Base-by-base conservation (phyloP, 2,329 filamentous ascomycete species). In the Beauveria varroae region DNA sequence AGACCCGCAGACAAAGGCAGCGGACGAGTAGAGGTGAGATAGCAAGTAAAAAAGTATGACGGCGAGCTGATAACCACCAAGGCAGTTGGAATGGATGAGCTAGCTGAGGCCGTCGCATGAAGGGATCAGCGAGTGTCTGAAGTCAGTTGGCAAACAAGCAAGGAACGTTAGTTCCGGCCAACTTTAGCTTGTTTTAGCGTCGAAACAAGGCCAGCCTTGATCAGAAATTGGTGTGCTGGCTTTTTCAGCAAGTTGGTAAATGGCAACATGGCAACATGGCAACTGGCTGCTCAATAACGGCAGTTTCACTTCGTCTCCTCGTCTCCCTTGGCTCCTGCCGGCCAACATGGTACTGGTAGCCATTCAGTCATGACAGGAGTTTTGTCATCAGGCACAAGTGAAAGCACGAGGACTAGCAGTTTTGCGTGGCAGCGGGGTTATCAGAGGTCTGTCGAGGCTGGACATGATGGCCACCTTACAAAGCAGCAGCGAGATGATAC, bases 101-200 rank as follows among this genome's bases (percentile, higher is more conserved):
- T 37, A 37, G 34, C 41, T 43, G 34, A 37, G 26, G 54, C 16
- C 18, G 28, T 34, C 20, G 30, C 26, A 40, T 16, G 20, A 50
- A 57, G 30, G 28, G 55, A 50, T 40, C 55, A 50, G 40, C 54
- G 2, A 37, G 34, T 37, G 34, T 14, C 34, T 37, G 34, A 37
- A 37, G 34, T 37, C 34, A 5, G 34, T 37, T 24, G 41, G 26
- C 24, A 28, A n/a, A 5, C 24, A 16, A 28, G 24, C 46, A 47
- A 49, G 55, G 30, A 43, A 14, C 47, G 43, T 4, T 22, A 46
- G 40, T 20, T 59, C 47, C 57, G 44, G 37, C 49, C 16, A 20
- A 37, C 57, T 22, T 46, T 51, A 37, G 57, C 37, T 53, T 60
- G 22, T 12, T 44, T 53, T 53, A 60, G 57, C 57, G 47, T 43